Conservation (phyloP, 1,139 yeast genomes). For the Yamadazyma jaroonii region DNA sequence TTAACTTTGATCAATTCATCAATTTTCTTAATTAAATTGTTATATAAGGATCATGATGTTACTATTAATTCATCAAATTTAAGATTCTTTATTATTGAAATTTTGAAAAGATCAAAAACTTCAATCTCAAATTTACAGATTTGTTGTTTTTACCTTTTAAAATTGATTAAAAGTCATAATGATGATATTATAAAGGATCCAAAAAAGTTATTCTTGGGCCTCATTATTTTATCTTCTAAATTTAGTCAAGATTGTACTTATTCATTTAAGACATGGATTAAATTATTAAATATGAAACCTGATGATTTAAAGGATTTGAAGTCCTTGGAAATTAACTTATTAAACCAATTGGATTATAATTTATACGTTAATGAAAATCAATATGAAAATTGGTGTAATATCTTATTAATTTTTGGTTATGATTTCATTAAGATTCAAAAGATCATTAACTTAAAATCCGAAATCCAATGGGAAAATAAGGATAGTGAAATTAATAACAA, state of each 20-base stretch:
- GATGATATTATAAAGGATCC: conserved; percentile 42
- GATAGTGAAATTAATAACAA: conserved; percentile 19
- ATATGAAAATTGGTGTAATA: conserved; percentile 57
- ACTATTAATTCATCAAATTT: conserved; percentile 23
- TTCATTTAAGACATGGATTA: conserved; percentile 71
- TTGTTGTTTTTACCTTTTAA: conserved; percentile 60
- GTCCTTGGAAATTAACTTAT: conserved; percentile 52
- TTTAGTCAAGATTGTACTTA: conserved; percentile 73
- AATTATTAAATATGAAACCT: conserved; percentile 58
- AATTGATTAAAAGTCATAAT: conserved; percentile 29
- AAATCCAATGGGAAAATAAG: conserved; percentile 31
- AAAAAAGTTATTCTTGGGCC: conserved; percentile 62
- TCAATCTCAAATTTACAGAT: conserved; percentile 65
- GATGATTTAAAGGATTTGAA: conserved; percentile 35
- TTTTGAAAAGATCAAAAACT: conserved; percentile 66
- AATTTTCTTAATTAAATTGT: conserved; percentile 34
- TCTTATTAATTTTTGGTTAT: conserved; percentile 42
- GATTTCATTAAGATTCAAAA: conserved; percentile 36
- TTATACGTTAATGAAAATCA: conserved; percentile 48
- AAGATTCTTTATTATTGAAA: conserved; percentile 56
- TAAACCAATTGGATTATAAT: conserved; percentile 54
- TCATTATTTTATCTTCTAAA: conserved; percentile 68
- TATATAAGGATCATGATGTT: conserved; percentile 21
- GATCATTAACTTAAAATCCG: conserved; percentile 18
- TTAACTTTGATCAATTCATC: conserved; percentile 38